These are phyloP conservation scores for Xylaria flabelliformis DNA, from an alignment of 495 filamentous ascomycete species.

Conservation along the genomic window DNA sequence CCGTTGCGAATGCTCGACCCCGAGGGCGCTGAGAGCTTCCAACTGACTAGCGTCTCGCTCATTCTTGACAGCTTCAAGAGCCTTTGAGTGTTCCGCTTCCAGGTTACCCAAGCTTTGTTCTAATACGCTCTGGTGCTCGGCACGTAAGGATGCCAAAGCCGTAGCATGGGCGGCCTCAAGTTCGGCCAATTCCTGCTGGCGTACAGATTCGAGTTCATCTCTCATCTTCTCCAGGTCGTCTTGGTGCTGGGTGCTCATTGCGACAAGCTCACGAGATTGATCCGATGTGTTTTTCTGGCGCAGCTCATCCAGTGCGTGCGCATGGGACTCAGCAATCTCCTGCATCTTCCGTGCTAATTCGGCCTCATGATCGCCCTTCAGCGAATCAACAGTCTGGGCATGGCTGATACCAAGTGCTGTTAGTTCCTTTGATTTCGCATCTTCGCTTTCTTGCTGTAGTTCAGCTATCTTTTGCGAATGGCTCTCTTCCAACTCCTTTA, in stretches of 20 bases:
- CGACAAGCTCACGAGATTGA: slow-evolving; percentile 22
- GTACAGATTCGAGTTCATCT: slow-evolving; percentile 25
- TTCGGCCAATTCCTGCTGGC: slow-evolving; percentile 25
- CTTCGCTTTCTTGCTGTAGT: slow-evolving; percentile 29
- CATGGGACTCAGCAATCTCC: slow-evolving; percentile 27
- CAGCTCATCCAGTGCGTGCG: slow-evolving; percentile 24
- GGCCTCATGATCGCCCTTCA: slow-evolving; percentile 30
- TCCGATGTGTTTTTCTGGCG: slow-evolving; percentile 25
- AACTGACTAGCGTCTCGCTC: slow-evolving; percentile 26
- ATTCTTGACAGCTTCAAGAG: slow-evolving; percentile 29
- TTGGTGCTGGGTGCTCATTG: slow-evolving; percentile 12
- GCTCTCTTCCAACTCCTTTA: slow-evolving; percentile 29
- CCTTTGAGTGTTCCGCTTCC: slow-evolving; percentile 21
- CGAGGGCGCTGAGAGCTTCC: slow-evolving; percentile 24
- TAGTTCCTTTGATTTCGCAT: slow-evolving; percentile 33
- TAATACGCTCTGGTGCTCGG: slow-evolving; percentile 29
- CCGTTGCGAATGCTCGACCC: slow-evolving; percentile 26
- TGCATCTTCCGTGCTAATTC: slow-evolving; percentile 29
- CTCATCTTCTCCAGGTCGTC: slow-evolving; percentile 25
- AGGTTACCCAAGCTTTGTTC: slow-evolving; percentile 32
- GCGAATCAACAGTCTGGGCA: slow-evolving; percentile 20
- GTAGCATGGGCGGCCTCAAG: slow-evolving; percentile 28
- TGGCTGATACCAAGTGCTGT: slow-evolving; percentile 28
- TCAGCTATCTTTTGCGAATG: slow-evolving; percentile 31
- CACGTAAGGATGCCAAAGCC: slow-evolving; percentile 26